A percentile compares a stretch with the other conserved stretches of the same genome.
Conservation (phyloP, 306 rosid genomes). For the Cicer pinnatifidum region DNA sequence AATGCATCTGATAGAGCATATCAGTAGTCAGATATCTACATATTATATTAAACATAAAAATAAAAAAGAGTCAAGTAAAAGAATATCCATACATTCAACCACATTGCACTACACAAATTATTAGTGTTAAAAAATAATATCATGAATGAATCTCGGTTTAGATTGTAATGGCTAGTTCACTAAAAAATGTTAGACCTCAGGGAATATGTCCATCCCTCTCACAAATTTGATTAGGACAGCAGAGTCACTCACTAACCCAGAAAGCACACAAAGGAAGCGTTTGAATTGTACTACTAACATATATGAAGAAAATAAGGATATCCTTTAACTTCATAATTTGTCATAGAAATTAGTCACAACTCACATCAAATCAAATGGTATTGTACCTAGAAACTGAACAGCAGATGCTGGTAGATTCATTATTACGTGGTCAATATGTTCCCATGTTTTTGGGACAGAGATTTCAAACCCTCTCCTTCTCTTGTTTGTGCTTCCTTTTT, state of each 20-base stretch:
- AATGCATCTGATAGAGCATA: constrained; percentile 68
- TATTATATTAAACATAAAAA: constrained; percentile 29
- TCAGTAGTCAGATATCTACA: constrained; percentile 32
- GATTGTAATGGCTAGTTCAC: constrained; percentile 29
- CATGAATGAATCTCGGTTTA: constrained; percentile 30
- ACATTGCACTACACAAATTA: constrained; percentile 22
- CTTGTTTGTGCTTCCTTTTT: constrained; percentile 66
- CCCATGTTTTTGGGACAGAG: constrained; percentile 62
- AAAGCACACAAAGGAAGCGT: background rate
- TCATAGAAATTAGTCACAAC: constrained; percentile 32
- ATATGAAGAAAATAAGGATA: constrained; percentile 33
- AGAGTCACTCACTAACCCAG: background rate
- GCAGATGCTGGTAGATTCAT: constrained; percentile 98
- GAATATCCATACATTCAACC: constrained; percentile 23
- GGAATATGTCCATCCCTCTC: constrained; percentile 20
- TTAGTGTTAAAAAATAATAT: constrained; percentile 20
- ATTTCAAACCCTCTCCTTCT: constrained; percentile 62
- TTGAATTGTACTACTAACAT: background rate
- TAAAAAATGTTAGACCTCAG: constrained; percentile 15
- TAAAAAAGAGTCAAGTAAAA: constrained; percentile 13
- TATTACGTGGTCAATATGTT: constrained; percentile 84
- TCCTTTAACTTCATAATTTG: constrained; percentile 1
- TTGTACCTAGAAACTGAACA: constrained; percentile 79
- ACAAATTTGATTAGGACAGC: constrained; percentile 9
- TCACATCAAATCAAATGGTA: constrained; percentile 38